Evolutionary conservation across 208 protist species (phyloP).

Genomic region (Crithidia bombi): DNA sequence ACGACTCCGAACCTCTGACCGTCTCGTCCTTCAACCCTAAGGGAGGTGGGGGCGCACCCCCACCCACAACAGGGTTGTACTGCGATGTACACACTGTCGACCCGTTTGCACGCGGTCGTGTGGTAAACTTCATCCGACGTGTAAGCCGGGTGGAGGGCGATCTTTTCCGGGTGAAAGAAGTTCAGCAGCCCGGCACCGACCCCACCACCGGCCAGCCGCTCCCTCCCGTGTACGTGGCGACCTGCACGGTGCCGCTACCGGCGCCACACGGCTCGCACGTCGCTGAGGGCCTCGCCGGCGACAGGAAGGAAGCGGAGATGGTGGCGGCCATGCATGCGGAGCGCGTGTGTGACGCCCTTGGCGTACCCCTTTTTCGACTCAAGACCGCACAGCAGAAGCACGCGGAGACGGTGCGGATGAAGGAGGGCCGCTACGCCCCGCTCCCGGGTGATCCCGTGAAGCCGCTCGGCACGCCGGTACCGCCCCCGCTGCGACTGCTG

Average conservation of each 20-base stretch:
- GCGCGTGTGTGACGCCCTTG: conserved; percentile 70
- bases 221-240: conserved; percentile 46
- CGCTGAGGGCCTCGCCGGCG: conserved; percentile 68
- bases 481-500: conserved; percentile 77
- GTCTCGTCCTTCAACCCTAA: not conserved
- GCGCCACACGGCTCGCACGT: conserved; percentile 65
- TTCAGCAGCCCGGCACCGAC: not conserved
- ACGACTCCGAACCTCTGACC: not conserved
- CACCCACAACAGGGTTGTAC: not conserved
- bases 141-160: conserved; percentile 41
- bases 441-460: conserved; percentile 68
- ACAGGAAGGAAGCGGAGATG: conserved; percentile 71
- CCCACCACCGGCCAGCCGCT: not conserved
- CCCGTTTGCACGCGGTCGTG: conserved; percentile 67
- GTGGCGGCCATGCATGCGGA: conserved; percentile 89
- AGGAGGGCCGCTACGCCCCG: conserved; percentile 66
- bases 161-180: conserved; percentile 49
- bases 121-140: conserved; percentile 77
- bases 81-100: conserved; percentile 39
- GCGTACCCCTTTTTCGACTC: conserved; percentile 70
- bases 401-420: conserved; percentile 47
- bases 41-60: not conserved
- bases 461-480: conserved; percentile 61
- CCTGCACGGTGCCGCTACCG: conserved; percentile 56
- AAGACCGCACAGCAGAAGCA: conserved; percentile 74